Evolutionary conservation across 768 basidiomycete genomes (phyloP).

Genomic region (Termitomyces heimii): DNA sequence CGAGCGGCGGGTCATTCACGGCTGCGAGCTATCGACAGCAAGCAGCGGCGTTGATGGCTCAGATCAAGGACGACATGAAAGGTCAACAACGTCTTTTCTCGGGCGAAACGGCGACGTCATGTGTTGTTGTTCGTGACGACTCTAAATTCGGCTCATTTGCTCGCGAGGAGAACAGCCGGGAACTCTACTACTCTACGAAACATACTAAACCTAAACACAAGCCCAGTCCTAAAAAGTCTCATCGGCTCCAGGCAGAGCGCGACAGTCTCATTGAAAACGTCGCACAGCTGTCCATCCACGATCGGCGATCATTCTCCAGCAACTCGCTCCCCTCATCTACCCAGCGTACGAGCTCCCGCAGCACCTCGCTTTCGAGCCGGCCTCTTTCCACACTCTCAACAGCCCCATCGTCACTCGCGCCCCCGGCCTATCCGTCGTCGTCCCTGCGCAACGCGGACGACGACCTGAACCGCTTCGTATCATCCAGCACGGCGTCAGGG

Average conservation of each 20-base stretch:
- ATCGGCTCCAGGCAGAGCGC: constrained; percentile 31
- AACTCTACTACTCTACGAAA: constrained; percentile 25
- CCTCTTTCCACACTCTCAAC: constrained; percentile 13
- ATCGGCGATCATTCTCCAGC: constrained; percentile 20
- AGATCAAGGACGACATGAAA: constrained; percentile 77
- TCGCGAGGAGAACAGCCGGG: constrained; percentile 25
- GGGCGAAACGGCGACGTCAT: constrained; percentile 53
- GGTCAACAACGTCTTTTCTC: constrained; percentile 70
- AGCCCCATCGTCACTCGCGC: constrained; percentile 22
- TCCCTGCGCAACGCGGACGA: constrained; percentile 58
- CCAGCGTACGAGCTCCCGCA: constrained; percentile 15
- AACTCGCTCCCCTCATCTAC: constrained; percentile 15
- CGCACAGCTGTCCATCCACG: constrained; percentile 39
- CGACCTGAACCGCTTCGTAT: constrained; percentile 86
- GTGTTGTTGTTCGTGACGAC: constrained; percentile 30
- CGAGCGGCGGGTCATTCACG: constrained; percentile 38
- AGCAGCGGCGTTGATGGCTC: constrained; percentile 78
- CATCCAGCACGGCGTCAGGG: constrained; percentile 78
- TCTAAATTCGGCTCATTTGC: constrained; percentile 18
- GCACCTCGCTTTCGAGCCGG: constrained; percentile 22
- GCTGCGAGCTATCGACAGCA: constrained; percentile 69
- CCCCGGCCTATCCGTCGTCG: constrained; percentile 44
- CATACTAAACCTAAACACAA: constrained; percentile 17
- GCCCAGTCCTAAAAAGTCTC: constrained; percentile 38
- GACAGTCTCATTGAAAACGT: constrained; percentile 33